phyloP scores from a whole-genome alignment of 2,329 filamentous ascomycete genomes.

The Phymatotrichopsis omnivora region DNA sequence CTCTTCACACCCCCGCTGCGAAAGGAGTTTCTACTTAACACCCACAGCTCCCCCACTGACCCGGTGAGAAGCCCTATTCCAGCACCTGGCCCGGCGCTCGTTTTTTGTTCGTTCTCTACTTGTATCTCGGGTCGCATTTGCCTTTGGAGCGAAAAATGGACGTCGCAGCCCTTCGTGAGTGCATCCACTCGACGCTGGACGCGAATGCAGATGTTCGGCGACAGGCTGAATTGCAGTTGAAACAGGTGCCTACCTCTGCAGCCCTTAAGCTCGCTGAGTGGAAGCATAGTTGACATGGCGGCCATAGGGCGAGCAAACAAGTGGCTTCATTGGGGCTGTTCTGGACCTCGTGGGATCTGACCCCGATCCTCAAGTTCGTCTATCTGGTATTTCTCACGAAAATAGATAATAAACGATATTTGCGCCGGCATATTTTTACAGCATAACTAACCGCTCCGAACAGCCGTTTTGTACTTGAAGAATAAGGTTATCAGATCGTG shows the following conservation, averaged over 20 bases:
- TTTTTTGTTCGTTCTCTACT: too few species aligned
- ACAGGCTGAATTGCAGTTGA: slow-evolving; percentile 69
- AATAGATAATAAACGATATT: background rate
- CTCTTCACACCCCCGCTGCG: too few species aligned
- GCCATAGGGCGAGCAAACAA: slow-evolving; percentile 71
- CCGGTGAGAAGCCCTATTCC: too few species aligned
- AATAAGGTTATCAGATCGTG: slow-evolving; percentile 92
- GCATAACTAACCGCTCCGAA: slow-evolving; percentile 27
- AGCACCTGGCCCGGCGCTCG: too few species aligned
- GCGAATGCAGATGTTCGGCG: slow-evolving; percentile 63
- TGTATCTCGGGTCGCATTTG: too few species aligned
- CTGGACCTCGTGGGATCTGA: slow-evolving; percentile 84
- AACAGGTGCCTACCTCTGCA: slow-evolving; percentile 54
- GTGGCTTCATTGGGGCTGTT: slow-evolving; percentile 82
- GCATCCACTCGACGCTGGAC: slow-evolving; percentile 66
- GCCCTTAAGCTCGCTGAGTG: background rate
- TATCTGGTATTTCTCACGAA: slow-evolving; percentile 59
- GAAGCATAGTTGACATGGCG: background rate
- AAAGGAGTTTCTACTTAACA: too few species aligned
- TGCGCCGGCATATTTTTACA: slow-evolving; percentile 24
- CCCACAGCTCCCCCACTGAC: too few species aligned
- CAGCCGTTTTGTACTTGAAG: slow-evolving; percentile 95
- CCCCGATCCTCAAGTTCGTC: slow-evolving; percentile 70
- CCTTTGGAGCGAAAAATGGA: slow-evolving; percentile 60
- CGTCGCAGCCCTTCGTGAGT: slow-evolving; percentile 61